A percentile compares a stretch with the other conserved stretches of the same genome.
Conservation (phyloP, 495 filamentous ascomycete genomes). For the Mycothermus thermophilus region DNA sequence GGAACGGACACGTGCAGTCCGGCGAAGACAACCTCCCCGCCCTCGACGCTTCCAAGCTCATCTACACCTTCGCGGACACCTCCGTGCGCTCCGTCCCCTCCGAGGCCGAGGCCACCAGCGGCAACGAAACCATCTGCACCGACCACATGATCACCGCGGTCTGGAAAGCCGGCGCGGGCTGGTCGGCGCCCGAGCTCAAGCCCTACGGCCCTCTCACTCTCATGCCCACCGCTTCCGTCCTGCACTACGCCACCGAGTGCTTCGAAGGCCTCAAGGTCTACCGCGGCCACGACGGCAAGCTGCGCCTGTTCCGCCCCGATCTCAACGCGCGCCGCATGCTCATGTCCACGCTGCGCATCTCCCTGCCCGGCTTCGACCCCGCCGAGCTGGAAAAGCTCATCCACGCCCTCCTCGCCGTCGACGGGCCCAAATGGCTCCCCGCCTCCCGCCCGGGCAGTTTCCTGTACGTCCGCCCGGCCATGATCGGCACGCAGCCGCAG, state of each 20-base stretch:
- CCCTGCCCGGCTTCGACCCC: constrained; percentile 62
- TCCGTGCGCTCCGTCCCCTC: constrained; percentile 54
- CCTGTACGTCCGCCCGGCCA: constrained; percentile 67
- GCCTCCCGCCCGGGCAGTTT: constrained; percentile 48
- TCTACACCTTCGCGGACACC: constrained; percentile 47
- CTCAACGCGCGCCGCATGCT: constrained; percentile 64
- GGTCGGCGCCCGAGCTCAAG: constrained; percentile 62
- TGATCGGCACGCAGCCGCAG: constrained; percentile 67
- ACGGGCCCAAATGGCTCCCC: constrained; percentile 71
- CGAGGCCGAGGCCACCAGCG: constrained; percentile 33
- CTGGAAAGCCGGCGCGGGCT: constrained; percentile 57
- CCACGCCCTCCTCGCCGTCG: constrained; percentile 49
- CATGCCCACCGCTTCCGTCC: constrained; percentile 69
- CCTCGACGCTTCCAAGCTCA: constrained; percentile 64
- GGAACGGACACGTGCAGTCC: constrained; percentile 9
- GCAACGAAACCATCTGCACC: constrained; percentile 49
- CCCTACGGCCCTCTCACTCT: constrained; percentile 71
- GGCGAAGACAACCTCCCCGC: constrained; percentile 15
- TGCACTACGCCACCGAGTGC: constrained; percentile 87
- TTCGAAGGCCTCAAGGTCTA: constrained; percentile 87
- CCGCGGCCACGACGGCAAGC: constrained; percentile 64
- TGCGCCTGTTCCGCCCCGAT: constrained; percentile 77
- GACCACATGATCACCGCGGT: constrained; percentile 78
- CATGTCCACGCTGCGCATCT: constrained; percentile 56
- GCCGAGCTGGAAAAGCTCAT: constrained; percentile 62